Conservation (phyloP, 345 rosid genomes). For the Populus davidiana region DNA sequence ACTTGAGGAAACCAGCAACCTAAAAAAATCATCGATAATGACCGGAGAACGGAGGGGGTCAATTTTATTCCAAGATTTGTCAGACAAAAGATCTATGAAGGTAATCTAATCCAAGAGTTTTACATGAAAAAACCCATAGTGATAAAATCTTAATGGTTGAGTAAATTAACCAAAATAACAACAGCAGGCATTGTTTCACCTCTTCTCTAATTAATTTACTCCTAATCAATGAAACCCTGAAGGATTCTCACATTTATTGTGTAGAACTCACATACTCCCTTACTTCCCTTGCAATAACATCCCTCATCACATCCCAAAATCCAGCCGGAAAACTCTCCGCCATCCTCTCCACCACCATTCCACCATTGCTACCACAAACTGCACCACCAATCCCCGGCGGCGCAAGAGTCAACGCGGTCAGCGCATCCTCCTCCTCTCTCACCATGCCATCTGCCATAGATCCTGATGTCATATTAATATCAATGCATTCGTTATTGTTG, state of each 20-base stretch:
- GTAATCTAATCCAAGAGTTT: not conserved
- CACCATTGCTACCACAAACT: not conserved
- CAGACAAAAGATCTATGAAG: not conserved
- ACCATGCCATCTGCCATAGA: not conserved
- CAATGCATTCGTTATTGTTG: not conserved
- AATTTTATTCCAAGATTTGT: not conserved
- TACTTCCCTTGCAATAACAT: constrained; percentile 67
- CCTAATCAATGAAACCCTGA: constrained; percentile 30
- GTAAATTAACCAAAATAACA: not conserved
- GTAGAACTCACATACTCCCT: constrained; percentile 50
- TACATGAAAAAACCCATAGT: no score
- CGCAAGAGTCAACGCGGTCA: constrained; percentile 66
- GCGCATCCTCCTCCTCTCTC: constrained; percentile 42
- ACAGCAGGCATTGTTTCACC: not conserved
- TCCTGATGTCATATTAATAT: not conserved
- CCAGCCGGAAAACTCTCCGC: constrained; percentile 39
- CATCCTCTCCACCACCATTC: constrained; percentile 17
- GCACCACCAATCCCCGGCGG: constrained; percentile 49
- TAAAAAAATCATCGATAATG: no score
- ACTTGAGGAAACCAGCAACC: no score
- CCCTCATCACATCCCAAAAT: constrained; percentile 66
- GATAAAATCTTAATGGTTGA: no score
- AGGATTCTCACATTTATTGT: constrained; percentile 21
- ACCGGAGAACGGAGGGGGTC: no score
- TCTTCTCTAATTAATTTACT: not conserved